Conservation (phyloP, 305 asterid genomes). For the Solanum hybrid region DNA sequence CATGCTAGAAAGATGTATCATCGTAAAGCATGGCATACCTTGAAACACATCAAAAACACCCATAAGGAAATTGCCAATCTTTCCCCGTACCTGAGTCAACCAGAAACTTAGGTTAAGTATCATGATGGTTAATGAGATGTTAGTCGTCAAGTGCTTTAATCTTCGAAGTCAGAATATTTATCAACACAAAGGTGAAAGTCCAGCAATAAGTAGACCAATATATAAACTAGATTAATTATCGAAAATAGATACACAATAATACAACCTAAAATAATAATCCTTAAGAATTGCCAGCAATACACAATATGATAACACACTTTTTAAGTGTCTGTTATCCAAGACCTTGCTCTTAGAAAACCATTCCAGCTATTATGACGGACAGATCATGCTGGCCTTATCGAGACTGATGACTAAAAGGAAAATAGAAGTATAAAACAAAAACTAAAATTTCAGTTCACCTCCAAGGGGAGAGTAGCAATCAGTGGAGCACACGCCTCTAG, state of each 20-base stretch:
- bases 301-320: background rate
- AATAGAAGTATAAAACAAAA: background rate
- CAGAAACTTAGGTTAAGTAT: constrained; percentile 8
- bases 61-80: constrained; percentile 54
- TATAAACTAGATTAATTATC: background rate
- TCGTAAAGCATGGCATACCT: constrained; percentile 33
- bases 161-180: background rate
- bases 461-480: constrained; percentile 83
- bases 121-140: background rate
- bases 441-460: constrained; percentile 32
- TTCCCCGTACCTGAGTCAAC: constrained; percentile 60
- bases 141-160: background rate
- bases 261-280: background rate
- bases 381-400: background rate
- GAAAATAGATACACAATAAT: background rate
- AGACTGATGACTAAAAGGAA: background rate
- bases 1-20: background rate
- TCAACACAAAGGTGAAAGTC: background rate
- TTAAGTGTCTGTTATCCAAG: background rate
- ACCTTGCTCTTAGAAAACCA: background rate
- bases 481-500: constrained; percentile 80
- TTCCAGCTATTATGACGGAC: background rate
- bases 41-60: constrained; percentile 63
- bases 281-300: constrained; percentile 3
- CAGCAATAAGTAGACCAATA: background rate